A percentile compares a stretch with the other conserved stretches of the same genome.
Conservation (phyloP, 2,329 filamentous ascomycete species). For the Fusarium aywerte region DNA sequence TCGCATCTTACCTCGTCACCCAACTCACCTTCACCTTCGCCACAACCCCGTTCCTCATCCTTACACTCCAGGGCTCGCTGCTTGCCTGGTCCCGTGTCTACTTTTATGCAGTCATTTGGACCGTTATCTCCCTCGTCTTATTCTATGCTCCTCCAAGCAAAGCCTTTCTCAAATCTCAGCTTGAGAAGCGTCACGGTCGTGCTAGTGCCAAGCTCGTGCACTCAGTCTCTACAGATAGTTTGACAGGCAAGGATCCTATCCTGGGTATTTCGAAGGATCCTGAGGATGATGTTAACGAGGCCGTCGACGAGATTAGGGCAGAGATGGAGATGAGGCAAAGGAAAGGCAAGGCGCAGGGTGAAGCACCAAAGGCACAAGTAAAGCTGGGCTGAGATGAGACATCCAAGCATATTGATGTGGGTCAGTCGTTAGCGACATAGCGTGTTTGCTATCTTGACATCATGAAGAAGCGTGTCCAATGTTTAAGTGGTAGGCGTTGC, state of each 20-base stretch:
- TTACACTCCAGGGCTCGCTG: conserved; percentile 76
- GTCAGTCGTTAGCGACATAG: not conserved
- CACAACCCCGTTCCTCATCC: conserved; percentile 85
- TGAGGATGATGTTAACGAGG: conserved; percentile 79
- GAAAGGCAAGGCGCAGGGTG: conserved; percentile 67
- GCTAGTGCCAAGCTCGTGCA: conserved; percentile 60
- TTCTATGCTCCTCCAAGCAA: conserved; percentile 82
- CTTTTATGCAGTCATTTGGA: conserved; percentile 83
- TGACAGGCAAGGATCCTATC: conserved; percentile 68
- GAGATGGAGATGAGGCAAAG: conserved; percentile 71
- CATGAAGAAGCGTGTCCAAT: not conserved
- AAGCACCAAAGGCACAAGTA: conserved; percentile 54
- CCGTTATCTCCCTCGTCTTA: conserved; percentile 72
- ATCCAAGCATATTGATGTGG: not conserved
- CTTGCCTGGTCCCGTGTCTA: conserved; percentile 86
- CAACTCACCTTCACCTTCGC: conserved; percentile 87
- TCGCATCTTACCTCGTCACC: conserved; percentile 78
- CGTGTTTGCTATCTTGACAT: not conserved
- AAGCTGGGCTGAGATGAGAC: conserved; percentile 16
- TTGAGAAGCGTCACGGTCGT: conserved; percentile 67
- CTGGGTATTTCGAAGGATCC: conserved; percentile 84
- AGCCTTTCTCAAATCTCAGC: conserved; percentile 62
- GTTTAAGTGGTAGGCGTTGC: not conserved
- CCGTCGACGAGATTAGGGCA: conserved; percentile 75
- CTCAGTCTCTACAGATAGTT: conserved; percentile 67